phyloP scores from a whole-genome alignment of 2,329 filamentous ascomycete genomes.

The Alternaria brassicicola region DNA sequence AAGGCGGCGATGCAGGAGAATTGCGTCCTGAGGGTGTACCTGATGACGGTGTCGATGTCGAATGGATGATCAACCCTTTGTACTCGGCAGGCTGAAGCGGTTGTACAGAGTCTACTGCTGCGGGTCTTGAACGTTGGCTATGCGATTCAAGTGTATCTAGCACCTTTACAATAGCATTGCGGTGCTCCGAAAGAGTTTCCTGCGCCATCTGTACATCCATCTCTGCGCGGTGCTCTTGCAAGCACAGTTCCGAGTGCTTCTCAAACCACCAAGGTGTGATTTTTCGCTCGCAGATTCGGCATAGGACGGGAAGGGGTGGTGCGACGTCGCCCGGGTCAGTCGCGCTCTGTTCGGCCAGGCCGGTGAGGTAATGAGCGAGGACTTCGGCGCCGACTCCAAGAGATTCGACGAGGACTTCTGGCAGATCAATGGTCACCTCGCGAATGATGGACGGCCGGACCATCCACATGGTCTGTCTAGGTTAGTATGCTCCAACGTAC shows the following conservation, averaged over 20 bases:
- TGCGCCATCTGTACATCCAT: conserved; percentile 98
- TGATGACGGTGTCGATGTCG: conserved; percentile 68
- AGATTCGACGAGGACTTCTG: conserved; percentile 85
- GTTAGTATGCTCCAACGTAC: conserved; percentile 27
- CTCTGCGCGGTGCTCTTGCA: conserved; percentile 94
- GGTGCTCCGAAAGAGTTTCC: conserved; percentile 88
- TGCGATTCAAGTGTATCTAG: conserved; percentile 88
- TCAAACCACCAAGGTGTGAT: conserved; percentile 99
- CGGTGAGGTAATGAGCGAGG: conserved; percentile 89
- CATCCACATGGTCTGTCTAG: conserved; percentile 97
- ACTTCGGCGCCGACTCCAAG: conserved; percentile 94
- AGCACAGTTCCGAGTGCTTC: conserved; percentile 94
- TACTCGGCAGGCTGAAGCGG: conserved; percentile 73
- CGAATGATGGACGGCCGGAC: conserved; percentile 87
- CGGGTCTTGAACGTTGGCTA: conserved; percentile 64
- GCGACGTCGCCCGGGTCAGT: conserved; percentile 77
- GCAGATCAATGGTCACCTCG: conserved; percentile 95
- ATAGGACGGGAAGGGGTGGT: conserved; percentile 83
- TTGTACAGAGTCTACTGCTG: conserved; percentile 56
- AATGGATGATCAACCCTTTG: conserved; percentile 84
- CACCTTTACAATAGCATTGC: conserved; percentile 92
- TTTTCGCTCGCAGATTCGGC: conserved; percentile 95
- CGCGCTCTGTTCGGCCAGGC: conserved; percentile 80
- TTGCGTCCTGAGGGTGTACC: conserved; percentile 73
- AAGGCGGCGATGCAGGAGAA: conserved; percentile 68